These are phyloP conservation scores for Serpula lacrymans DNA, from an alignment of 768 basidiomycete genomes.

Conservation along the genomic window DNA sequence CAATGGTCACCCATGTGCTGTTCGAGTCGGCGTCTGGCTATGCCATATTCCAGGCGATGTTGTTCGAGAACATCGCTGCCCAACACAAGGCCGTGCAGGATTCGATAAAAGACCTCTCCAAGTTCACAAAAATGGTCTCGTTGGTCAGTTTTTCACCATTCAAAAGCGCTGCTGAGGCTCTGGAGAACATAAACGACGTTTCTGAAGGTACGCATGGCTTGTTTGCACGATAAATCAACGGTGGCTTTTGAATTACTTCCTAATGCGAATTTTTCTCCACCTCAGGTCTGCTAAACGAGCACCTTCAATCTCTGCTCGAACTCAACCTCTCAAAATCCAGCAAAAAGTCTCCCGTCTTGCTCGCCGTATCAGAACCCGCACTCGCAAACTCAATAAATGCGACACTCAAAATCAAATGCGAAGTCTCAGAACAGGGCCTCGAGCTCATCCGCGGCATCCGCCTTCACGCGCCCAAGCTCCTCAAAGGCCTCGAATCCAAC, in stretches of 20 bases:
- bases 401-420: conserved; percentile 69
- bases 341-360: conserved; percentile 62
- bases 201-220: conserved; percentile 72
- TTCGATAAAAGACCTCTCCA: conserved; percentile 80
- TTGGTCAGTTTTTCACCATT: conserved; percentile 91
- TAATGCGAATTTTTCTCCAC: conserved; percentile 2
- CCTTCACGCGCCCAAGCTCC: conserved; percentile 83
- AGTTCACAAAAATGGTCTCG: conserved; percentile 91
- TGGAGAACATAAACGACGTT: conserved; percentile 94
- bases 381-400: conserved; percentile 78
- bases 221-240: background rate
- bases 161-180: conserved; percentile 87
- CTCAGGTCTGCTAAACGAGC: conserved; percentile 80
- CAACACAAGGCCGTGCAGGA: conserved; percentile 77
- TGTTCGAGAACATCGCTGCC: conserved; percentile 83
- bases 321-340: conserved; percentile 80
- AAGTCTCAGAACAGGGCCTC: conserved; percentile 73
- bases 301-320: conserved; percentile 80
- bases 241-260: background rate
- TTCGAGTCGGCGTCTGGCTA: conserved; percentile 95
- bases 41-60: conserved; percentile 85
- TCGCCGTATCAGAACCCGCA: conserved; percentile 75
- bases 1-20: conserved; percentile 79
- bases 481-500: conserved; percentile 82
- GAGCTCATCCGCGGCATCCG: conserved; percentile 93